phyloP scores from a whole-genome alignment of 345 rosid species.

The Acer campestre region DNA sequence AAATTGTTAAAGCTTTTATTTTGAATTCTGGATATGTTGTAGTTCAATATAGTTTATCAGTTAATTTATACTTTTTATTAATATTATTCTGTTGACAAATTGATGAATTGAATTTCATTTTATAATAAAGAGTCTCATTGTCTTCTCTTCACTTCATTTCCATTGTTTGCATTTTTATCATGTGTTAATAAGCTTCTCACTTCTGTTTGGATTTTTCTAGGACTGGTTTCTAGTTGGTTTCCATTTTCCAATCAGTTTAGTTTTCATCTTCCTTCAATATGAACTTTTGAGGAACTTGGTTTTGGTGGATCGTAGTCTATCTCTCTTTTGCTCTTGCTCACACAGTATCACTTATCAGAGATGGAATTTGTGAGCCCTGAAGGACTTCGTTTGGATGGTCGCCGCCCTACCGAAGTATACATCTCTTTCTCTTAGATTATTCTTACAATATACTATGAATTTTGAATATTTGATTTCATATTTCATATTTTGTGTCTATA shows the following conservation, averaged over 20 bases:
- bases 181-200: background rate
- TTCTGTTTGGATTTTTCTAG: background rate
- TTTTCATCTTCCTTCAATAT: background rate
- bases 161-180: background rate
- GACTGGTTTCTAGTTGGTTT: background rate
- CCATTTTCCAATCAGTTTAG: background rate
- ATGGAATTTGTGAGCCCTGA: slow-evolving; percentile 92
- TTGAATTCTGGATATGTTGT: background rate
- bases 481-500: background rate
- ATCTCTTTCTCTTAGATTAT: slow-evolving; percentile 4
- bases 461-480: background rate
- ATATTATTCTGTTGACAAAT: too few species aligned
- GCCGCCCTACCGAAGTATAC: slow-evolving; percentile 76
- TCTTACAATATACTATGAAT: background rate
- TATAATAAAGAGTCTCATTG: too few species aligned
- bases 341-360: background rate
- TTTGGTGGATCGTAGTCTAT: background rate
- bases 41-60: background rate
- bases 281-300: background rate
- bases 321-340: too few species aligned
- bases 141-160: background rate
- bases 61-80: background rate
- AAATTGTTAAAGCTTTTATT: background rate
- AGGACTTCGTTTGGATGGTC: slow-evolving; percentile 83
- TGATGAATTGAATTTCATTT: too few species aligned